Conservation (phyloP, 768 basidiomycete genomes). For the Neoboletus magnificus region DNA sequence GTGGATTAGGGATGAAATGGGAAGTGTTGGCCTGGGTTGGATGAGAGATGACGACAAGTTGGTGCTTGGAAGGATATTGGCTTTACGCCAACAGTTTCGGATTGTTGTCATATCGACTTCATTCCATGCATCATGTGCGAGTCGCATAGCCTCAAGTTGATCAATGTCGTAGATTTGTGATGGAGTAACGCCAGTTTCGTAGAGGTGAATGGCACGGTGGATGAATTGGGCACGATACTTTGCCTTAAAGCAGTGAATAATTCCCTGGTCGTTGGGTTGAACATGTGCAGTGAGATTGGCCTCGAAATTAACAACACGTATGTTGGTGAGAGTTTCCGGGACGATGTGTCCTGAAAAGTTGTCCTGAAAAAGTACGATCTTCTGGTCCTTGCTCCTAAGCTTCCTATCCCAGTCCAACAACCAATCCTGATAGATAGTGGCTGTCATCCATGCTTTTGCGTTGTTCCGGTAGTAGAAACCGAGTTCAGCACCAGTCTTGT, state of each 20-base stretch:
- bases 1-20: no score
- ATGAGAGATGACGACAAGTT: no score
- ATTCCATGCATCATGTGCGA: no score
- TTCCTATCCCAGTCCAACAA: neutral
- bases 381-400: neutral
- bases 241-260: constrained; percentile 29
- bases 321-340: constrained; percentile 26
- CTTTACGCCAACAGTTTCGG: no score
- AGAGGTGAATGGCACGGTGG: no score
- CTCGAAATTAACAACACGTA: constrained; percentile 15
- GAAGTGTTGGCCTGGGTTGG: no score
- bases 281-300: constrained; percentile 38
- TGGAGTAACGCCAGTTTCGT: no score
- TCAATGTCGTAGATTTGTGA: no score
- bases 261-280: constrained; percentile 37
- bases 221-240: constrained; percentile 35
- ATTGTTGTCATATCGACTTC: no score
- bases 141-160: no score
- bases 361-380: constrained; percentile 4
- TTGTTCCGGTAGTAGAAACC: constrained; percentile 5
- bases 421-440: constrained; percentile 3
- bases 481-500: neutral
- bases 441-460: constrained; percentile 8
- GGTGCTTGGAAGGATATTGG: no score
- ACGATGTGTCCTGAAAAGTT: constrained; percentile 21